phyloP scores from a whole-genome alignment of 2,329 filamentous ascomycete genomes.

The Cercospora canescens region DNA sequence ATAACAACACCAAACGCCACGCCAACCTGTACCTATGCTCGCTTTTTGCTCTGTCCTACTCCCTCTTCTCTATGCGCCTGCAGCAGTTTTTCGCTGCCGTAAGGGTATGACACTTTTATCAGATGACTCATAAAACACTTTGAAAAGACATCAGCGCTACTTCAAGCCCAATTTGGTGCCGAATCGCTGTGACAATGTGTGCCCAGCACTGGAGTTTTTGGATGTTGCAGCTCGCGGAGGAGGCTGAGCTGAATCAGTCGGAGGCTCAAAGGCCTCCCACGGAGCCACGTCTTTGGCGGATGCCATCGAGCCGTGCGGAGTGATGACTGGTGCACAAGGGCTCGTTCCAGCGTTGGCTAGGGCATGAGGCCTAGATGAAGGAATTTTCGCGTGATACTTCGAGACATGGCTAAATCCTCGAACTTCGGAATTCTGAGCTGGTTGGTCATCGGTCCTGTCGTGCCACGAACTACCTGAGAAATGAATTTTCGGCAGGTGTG shows the following conservation, averaged over 20 bases:
- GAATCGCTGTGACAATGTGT: background rate
- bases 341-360: background rate
- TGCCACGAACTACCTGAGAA: background rate
- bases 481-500: background rate
- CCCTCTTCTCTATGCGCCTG: background rate
- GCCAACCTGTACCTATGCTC: background rate
- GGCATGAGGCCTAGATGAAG: background rate
- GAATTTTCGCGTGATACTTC: too few species aligned
- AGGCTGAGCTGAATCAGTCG: background rate
- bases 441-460: background rate
- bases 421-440: background rate
- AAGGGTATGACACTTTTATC: background rate
- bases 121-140: conserved; percentile 1
- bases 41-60: background rate
- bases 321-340: background rate
- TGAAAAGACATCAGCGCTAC: background rate
- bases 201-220: background rate
- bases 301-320: background rate
- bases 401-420: background rate
- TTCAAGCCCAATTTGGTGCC: background rate
- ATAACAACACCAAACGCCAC: background rate
- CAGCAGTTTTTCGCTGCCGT: background rate
- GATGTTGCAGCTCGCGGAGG: background rate
- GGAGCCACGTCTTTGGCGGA: conserved; percentile 14
- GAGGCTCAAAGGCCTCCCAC: conserved; percentile 23